Base-by-base conservation (phyloP, 495 filamentous ascomycete species). In the Trichoderma reesei region DNA sequence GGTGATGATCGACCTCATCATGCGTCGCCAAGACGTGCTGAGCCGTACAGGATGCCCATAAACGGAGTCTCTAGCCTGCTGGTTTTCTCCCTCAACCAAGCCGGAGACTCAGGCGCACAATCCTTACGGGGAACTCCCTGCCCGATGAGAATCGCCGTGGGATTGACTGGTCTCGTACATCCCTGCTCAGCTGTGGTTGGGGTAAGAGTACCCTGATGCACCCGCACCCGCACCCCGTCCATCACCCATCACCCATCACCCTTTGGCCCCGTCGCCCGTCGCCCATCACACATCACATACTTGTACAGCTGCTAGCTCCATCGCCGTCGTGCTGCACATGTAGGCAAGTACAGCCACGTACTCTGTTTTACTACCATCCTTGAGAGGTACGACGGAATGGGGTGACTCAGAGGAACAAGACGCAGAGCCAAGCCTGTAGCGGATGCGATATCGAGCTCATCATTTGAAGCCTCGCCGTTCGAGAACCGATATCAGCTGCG, bases 1-100 rank as follows among this genome's bases (percentile, higher is more conserved):
- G 51, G 51, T 36, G 51, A 56, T 56, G 51, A 56, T 56, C 51
- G 51, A 56, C 51, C 51, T 56, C 51, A 46, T 46, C 42, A 56
- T 56, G 51, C 51, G 51, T 56, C 51, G 51, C 51, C 51, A 56
- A 33, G 51, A 8, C 34, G 51, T 34, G 51, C 26, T 34, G 51
- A 56, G 51, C 6, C 20, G 20, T 56, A n/a, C 51, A 56, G 51
- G 51, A 56, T 56, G 51, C 48, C 51, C 51, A 31, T 9, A 56
- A 18, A 56, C 51, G 51, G 51, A 56, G 31, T 3, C 26, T 56
- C 51, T 6, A 13, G 3, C 26, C 2, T 10, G 11, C 51, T 13
- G 31, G 51, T 20, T 34, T 56, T 5, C 0, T 34, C 20, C 9
- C 10, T 56, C 26, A 33, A 26, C n/a, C 11, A 56, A 14, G 51